A percentile compares a stretch with the other conserved stretches of the same genome.
Evolutionary conservation across 495 filamentous ascomycete species (phyloP).

Genomic region (Chlorociboria aeruginascens): DNA sequence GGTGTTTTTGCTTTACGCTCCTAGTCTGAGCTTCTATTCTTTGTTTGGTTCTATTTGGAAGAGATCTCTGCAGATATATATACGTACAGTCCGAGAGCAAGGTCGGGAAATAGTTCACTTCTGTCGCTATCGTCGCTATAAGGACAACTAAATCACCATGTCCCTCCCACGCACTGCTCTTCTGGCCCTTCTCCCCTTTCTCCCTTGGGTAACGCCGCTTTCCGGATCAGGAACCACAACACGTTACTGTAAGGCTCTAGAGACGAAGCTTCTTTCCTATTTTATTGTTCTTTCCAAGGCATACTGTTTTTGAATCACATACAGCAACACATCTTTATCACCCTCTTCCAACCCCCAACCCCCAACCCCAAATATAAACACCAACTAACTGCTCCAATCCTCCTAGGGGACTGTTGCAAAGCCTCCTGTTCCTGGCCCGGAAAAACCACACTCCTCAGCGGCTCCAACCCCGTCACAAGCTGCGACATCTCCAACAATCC

Average conservation of each 20-base stretch:
- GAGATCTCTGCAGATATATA: too few species aligned
- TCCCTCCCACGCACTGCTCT: slow-evolving; percentile 9
- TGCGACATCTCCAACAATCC: slow-evolving; percentile 47
- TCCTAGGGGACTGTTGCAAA: slow-evolving; percentile 6
- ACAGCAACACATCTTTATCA: too few species aligned
- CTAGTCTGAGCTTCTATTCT: too few species aligned
- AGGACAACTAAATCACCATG: too few species aligned
- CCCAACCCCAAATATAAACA: neutral
- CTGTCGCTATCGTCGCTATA: too few species aligned
- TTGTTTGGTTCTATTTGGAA: too few species aligned
- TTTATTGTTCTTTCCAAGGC: neutral
- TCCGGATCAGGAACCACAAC: slow-evolving; percentile 37
- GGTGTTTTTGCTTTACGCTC: too few species aligned
- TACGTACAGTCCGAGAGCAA: too few species aligned
- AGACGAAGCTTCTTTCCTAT: too few species aligned
- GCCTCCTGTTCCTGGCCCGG: slow-evolving; percentile 49
- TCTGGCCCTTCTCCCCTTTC: slow-evolving; percentile 15
- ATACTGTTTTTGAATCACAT: too few species aligned
- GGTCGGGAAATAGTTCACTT: too few species aligned
- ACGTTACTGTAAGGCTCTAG: too few species aligned
- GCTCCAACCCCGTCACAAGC: slow-evolving; percentile 33
- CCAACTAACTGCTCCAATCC: neutral
- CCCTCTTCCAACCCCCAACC: neutral
- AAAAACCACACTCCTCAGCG: slow-evolving; percentile 34
- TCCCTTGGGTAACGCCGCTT: slow-evolving; percentile 3